Conservation (phyloP, 768 basidiomycete species). For the Mycena galopus region DNA sequence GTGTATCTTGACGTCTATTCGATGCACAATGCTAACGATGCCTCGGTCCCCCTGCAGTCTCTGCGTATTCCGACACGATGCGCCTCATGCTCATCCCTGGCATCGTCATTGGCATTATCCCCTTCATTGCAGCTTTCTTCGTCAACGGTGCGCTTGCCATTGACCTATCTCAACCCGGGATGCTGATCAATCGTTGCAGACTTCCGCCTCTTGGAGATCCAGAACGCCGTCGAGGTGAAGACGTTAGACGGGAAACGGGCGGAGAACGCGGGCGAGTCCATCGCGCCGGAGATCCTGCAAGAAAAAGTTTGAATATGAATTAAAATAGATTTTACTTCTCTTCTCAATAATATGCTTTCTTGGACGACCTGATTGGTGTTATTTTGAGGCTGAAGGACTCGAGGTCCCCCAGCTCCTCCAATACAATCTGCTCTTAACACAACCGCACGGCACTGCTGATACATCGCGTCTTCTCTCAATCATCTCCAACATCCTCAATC, state of each 20-base stretch:
- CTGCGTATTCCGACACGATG: slow-evolving; percentile 53
- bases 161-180: neutral
- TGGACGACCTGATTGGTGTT: too few relatives aligned
- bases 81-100: slow-evolving; percentile 58
- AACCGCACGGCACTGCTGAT: neutral
- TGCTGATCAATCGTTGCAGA: slow-evolving; percentile 36
- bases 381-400: too few relatives aligned
- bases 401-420: too few relatives aligned
- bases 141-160: slow-evolving; percentile 49
- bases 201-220: slow-evolving; percentile 64
- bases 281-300: slow-evolving; percentile 29
- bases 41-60: slow-evolving; percentile 13
- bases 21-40: neutral
- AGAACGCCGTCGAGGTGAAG: slow-evolving; percentile 67
- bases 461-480: too few relatives aligned
- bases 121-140: slow-evolving; percentile 58
- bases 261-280: slow-evolving; percentile 34
- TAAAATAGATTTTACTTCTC: too few relatives aligned
- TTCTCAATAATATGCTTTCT: too few relatives aligned
- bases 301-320: slow-evolving; percentile 21
- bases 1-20: too few relatives aligned
- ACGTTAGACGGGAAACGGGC: slow-evolving; percentile 32
- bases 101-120: slow-evolving; percentile 58
- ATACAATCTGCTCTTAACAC: neutral
- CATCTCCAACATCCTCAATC: neutral